These are phyloP conservation scores for Sutorius australiensis DNA, from an alignment of 768 basidiomycete genomes.

Conservation along the genomic window DNA sequence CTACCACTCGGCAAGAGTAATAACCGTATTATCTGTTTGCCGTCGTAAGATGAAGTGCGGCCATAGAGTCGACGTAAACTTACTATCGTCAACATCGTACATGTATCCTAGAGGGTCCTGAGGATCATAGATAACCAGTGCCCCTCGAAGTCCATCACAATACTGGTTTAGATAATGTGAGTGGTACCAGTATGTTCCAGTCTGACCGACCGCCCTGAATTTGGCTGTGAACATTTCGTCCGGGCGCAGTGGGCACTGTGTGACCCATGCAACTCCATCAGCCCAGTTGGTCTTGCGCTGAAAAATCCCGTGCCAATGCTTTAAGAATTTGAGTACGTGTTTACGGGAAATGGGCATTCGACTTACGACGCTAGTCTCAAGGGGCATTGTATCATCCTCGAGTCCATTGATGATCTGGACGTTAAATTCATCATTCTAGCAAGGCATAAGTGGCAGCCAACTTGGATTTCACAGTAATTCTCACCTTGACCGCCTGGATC, in stretches of 20 bases:
- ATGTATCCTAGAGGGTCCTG: slow-evolving; percentile 37
- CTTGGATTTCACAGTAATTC: background rate
- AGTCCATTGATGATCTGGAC: slow-evolving; percentile 45
- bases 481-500: slow-evolving; percentile 38
- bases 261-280: slow-evolving; percentile 38
- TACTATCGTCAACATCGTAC: slow-evolving; percentile 48
- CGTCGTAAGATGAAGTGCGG: background rate
- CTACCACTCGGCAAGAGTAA: slow-evolving; percentile 50
- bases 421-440: slow-evolving; percentile 35
- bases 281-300: slow-evolving; percentile 30
- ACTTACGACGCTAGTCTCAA: slow-evolving; percentile 40
- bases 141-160: slow-evolving; percentile 43
- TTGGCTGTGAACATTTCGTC: slow-evolving; percentile 34
- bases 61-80: background rate
- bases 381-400: slow-evolving; percentile 44
- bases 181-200: slow-evolving; percentile 49
- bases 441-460: background rate
- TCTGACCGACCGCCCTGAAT: slow-evolving; percentile 32
- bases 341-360: background rate
- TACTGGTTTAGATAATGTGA: slow-evolving; percentile 37
- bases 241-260: slow-evolving; percentile 41
- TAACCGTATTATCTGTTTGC: slow-evolving; percentile 36
- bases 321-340: slow-evolving; percentile 14
- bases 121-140: slow-evolving; percentile 44
- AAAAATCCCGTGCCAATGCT: slow-evolving; percentile 34